Conservation (phyloP, 306 rosid genomes). For the Cucurbita argyrosperma region DNA sequence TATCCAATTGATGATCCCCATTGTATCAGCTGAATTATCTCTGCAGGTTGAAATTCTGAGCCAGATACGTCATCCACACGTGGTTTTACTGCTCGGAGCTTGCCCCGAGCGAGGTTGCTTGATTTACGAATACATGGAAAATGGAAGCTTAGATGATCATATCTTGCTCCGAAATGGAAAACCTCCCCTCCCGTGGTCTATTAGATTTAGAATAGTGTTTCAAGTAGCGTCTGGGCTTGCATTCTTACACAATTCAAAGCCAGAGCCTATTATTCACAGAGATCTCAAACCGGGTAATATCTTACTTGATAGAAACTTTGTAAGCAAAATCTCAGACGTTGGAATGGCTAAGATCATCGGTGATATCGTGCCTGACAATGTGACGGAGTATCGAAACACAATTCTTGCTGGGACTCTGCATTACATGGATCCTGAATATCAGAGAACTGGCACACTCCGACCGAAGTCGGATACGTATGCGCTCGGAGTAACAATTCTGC, state of each 20-base stretch:
- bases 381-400: slow-evolving; percentile 77
- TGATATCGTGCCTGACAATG: slow-evolving; percentile 64
- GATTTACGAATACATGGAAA: slow-evolving; percentile 79
- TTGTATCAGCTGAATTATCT: slow-evolving; percentile 1
- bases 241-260: slow-evolving; percentile 71
- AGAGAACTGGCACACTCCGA: slow-evolving; percentile 78
- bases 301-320: slow-evolving; percentile 59
- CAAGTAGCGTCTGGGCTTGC: slow-evolving; percentile 87
- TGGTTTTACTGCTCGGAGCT: slow-evolving; percentile 87
- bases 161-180: slow-evolving; percentile 31
- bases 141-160: slow-evolving; percentile 76
- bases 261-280: slow-evolving; percentile 79
- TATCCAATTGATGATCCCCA: not conserved
- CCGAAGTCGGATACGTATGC: slow-evolving; percentile 90
- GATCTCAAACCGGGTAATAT: slow-evolving; percentile 91
- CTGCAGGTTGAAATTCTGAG: slow-evolving; percentile 82
- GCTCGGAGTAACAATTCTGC: slow-evolving; percentile 67
- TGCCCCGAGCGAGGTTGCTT: slow-evolving; percentile 80
- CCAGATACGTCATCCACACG: slow-evolving; percentile 77
- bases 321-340: slow-evolving; percentile 80
- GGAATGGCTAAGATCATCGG: slow-evolving; percentile 70
- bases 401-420: slow-evolving; percentile 76
- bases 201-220: slow-evolving; percentile 48
- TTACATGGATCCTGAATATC: slow-evolving; percentile 98
- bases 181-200: slow-evolving; percentile 68